These are phyloP conservation scores for Magnaporthiopsis incrustans DNA, from an alignment of 2,329 filamentous ascomycete species.

Conservation along the genomic window DNA sequence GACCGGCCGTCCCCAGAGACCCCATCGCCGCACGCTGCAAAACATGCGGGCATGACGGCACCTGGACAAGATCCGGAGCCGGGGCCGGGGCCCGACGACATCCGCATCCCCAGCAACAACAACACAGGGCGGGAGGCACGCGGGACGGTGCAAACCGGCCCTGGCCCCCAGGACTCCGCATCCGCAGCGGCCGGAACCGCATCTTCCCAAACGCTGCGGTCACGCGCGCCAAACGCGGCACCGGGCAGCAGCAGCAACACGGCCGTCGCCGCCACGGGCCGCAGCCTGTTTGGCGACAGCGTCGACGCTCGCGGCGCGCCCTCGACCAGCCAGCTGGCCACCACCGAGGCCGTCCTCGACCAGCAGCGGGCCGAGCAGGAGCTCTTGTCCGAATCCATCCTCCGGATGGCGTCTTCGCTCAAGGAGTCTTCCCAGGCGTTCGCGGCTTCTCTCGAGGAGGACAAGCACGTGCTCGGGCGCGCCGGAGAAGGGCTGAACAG, in stretches of 20 bases:
- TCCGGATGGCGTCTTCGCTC: conserved; percentile 68
- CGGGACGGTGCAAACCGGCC: too few species aligned
- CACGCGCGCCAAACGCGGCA: conserved; percentile 14
- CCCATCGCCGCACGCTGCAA: not conserved
- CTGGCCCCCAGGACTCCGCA: not conserved
- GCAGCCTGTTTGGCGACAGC: conserved; percentile 13
- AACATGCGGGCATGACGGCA: not conserved
- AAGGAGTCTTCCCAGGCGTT: conserved; percentile 70
- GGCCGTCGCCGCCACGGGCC: conserved; percentile 10
- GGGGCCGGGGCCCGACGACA: not conserved
- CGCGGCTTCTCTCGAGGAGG: conserved; percentile 58
- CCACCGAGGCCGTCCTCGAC: conserved; percentile 65
- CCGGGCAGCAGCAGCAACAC: conserved; percentile 1
- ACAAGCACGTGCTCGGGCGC: conserved; percentile 62
- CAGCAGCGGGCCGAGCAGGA: conserved; percentile 78
- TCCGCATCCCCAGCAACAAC: not conserved
- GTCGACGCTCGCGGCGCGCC: conserved; percentile 28
- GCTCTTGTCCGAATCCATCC: conserved; percentile 69
- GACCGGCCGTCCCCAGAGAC: conserved; percentile 13
- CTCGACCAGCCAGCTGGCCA: conserved; percentile 32
- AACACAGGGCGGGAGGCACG: not conserved
- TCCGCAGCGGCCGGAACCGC: conserved; percentile 12
- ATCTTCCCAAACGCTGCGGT: conserved; percentile 26
- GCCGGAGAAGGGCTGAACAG: conserved; percentile 70
- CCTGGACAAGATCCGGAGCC: not conserved